Percentiles rank a stretch among this genome's conserved stretches.
These are phyloP conservation scores for Taphrina confusa DNA, from an alignment of 1,139 yeast species.

Conservation along the genomic window DNA sequence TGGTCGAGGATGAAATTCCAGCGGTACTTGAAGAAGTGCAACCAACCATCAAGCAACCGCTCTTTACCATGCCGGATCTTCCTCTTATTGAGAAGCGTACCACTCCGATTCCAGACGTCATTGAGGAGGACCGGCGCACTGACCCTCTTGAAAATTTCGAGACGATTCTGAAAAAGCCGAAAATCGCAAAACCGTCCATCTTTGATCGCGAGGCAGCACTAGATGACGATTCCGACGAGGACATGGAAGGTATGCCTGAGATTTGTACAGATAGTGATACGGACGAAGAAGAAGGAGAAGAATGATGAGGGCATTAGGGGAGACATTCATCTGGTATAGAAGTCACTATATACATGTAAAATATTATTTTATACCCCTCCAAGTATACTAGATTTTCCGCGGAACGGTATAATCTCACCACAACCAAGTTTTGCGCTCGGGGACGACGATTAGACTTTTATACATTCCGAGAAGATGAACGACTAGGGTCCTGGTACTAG, in stretches of 20 bases:
- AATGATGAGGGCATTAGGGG: no score
- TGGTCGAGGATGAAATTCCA: neutral
- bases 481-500: conserved; percentile 4
- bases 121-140: neutral
- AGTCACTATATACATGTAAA: neutral
- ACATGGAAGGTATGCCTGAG: conserved; percentile 35
- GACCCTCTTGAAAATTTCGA: neutral
- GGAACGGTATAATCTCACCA: neutral
- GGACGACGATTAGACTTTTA: neutral
- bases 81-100: neutral
- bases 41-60: neutral
- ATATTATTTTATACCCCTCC: neutral
- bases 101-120: neutral
- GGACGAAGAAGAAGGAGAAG: conserved; percentile 15
- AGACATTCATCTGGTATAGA: no score
- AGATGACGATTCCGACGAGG: conserved; percentile 21
- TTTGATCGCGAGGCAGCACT: neutral
- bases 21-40: neutral
- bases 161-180: neutral
- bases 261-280: conserved; percentile 34
- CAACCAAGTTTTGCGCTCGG: conserved; percentile 9
- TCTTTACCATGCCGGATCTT: neutral
- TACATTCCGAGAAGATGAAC: conserved; percentile 18
- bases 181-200: conserved; percentile 1
- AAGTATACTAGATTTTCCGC: no score